Evolutionary conservation across 1,284 basidiomycete genomes (phyloP), one percentile per base, ranked within the genome.

Genomic region (Fomitopsis betulina): DNA sequence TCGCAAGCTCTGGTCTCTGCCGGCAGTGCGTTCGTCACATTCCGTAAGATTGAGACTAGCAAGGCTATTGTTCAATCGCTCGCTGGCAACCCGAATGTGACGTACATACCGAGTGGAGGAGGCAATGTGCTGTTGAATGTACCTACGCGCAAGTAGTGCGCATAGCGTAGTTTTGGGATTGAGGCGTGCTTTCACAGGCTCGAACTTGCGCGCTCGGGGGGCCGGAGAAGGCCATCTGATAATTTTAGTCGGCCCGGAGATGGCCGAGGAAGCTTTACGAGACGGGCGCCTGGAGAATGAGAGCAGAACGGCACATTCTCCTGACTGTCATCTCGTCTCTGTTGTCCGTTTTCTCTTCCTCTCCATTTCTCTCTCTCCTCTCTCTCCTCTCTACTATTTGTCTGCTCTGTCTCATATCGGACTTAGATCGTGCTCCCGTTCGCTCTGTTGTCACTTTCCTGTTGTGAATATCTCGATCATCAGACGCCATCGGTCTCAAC

Each of bases 11-110:
- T 98, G 70, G 90, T 93, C 69, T 93, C 90, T 78, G 96, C 95
- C 2, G 97, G 96, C 19, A 95, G 98, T 69, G 96, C 94, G 39
- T 94, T 98, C 74, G 86, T 99, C 57, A 90, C 94, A 61, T 87
- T 99, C 73, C 84, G 96, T 68, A 94, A 96, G 76, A 99, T 99
- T 68, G 97, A 99, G 78, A 94, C 97, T 43, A 92, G 91, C 79
- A 95, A 98, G 79, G 96, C 96, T 59, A 98, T 99, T 68, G 95
- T 85, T 60, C 81, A 89, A 75, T 92, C 91, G 58, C 79, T 96
- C 66, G 73, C 89, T 32, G 76, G 73, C 65, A 94, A 91, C 70
- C 84, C 85, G 67, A 95, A 95, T 72, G 92, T 96, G 67, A 86
- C 90, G 40, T 96, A 94, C 71, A 86, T 96, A 60, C 94, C 94